Conservation (phyloP, 176 grass and related monocot genomes). For the Elymus sibiricus region DNA sequence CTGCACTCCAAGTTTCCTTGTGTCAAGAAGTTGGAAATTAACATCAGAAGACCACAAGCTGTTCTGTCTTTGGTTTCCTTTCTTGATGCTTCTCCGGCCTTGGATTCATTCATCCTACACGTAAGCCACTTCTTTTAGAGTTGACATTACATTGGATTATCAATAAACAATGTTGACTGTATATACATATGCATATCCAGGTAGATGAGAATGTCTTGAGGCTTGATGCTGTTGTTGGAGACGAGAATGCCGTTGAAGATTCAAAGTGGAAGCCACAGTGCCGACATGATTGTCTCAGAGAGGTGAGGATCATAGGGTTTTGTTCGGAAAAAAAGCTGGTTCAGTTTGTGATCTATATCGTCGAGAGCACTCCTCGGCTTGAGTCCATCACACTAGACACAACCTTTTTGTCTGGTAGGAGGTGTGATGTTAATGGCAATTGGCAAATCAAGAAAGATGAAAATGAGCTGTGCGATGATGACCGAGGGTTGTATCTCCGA, state of each 20-base stretch:
- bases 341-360: not conserved
- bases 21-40: not conserved
- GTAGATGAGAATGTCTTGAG: not conserved
- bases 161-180: not conserved
- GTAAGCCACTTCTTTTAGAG: not conserved
- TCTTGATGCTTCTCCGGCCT: not conserved
- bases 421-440: not conserved
- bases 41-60: not conserved
- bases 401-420: not conserved
- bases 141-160: not conserved
- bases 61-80: not conserved
- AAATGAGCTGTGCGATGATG: not conserved
- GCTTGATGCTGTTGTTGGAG: not conserved
- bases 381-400: not conserved
- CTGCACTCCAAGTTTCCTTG: not conserved
- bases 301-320: not conserved
- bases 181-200: not conserved
- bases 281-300: not conserved
- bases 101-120: not conserved
- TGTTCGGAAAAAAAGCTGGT: not conserved
- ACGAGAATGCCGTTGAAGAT: not conserved
- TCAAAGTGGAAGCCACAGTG: not conserved
- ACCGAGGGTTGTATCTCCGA: not conserved
- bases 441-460: not conserved
- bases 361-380: not conserved